phyloP scores from a whole-genome alignment of 495 filamentous ascomycete species.

The Umbilicaria muhlenbergii region DNA sequence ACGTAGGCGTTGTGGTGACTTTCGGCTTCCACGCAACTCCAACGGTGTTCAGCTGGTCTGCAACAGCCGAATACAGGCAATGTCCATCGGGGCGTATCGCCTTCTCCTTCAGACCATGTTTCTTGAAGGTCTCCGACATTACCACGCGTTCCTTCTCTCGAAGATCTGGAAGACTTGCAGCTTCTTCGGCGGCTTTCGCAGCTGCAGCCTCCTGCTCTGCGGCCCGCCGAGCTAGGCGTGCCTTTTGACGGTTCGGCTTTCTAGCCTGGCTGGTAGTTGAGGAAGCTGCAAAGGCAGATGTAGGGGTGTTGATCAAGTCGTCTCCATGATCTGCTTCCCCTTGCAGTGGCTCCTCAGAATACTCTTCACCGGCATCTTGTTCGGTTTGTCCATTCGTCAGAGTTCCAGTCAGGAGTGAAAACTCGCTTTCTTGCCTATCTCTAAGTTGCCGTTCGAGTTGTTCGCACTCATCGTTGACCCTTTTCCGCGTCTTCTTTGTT shows the following conservation, averaged over 20 bases:
- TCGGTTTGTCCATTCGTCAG: slow-evolving; percentile 4
- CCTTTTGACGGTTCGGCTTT: slow-evolving; percentile 85
- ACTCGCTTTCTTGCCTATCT: slow-evolving; percentile 50
- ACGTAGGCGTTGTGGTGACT: slow-evolving; percentile 3
- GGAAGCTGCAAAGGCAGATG: slow-evolving; percentile 5
- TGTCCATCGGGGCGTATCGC: slow-evolving; percentile 83
- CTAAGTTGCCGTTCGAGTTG: slow-evolving; percentile 53
- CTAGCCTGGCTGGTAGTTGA: slow-evolving; percentile 21
- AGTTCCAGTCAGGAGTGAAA: slow-evolving; percentile 37
- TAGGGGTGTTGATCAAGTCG: background rate
- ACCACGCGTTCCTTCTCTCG: slow-evolving; percentile 52
- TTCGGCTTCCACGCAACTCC: slow-evolving; percentile 30
- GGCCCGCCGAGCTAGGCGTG: slow-evolving; percentile 71
- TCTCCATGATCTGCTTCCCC: background rate
- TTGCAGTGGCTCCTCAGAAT: slow-evolving; percentile 3
- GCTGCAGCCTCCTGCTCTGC: slow-evolving; percentile 62
- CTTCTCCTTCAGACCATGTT: slow-evolving; percentile 50
- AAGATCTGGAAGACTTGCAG: slow-evolving; percentile 55
- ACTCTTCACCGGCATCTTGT: slow-evolving; percentile 8
- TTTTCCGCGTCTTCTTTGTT: slow-evolving; percentile 89
- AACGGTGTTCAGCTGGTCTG: slow-evolving; percentile 51
- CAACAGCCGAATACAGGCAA: slow-evolving; percentile 87
- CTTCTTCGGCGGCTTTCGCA: slow-evolving; percentile 55
- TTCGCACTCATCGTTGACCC: slow-evolving; percentile 71
- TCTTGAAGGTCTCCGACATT: slow-evolving; percentile 50